Evolutionary conservation across 2,329 filamentous ascomycete species (phyloP).

Genomic region (Canariomyces notabilis): DNA sequence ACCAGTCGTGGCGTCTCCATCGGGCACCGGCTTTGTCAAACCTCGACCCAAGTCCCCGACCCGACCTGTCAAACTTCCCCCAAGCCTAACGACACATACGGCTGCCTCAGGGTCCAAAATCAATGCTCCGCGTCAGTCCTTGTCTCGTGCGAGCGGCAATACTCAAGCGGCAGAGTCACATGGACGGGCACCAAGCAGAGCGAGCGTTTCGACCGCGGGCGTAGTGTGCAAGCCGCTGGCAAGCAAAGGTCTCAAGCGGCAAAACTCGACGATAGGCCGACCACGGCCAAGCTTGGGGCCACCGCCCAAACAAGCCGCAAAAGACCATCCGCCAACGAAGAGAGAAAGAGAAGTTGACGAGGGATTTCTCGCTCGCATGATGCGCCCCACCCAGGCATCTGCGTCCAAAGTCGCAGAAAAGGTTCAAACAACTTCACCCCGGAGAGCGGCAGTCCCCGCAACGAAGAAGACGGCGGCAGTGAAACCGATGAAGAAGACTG

Average conservation of each 20-base stretch:
- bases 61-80: conserved; percentile 59
- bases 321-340: conserved; percentile 43
- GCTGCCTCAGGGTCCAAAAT: conserved; percentile 63
- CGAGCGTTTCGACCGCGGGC: conserved; percentile 33
- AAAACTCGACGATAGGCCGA: conserved; percentile 41
- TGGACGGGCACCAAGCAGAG: conserved; percentile 43
- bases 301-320: conserved; percentile 52
- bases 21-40: conserved; percentile 46
- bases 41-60: conserved; percentile 65
- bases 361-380: conserved; percentile 75
- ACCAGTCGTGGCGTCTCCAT: conserved; percentile 37
- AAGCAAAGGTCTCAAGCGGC: conserved; percentile 37
- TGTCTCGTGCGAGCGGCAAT: conserved; percentile 37
- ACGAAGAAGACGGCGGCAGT: conserved; percentile 21
- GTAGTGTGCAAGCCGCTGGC: conserved; percentile 23
- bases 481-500: conserved; percentile 14
- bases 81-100: conserved; percentile 65
- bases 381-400: conserved; percentile 67
- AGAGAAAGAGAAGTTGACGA: conserved; percentile 58
- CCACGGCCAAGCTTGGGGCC: conserved; percentile 51
- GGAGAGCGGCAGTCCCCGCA: conserved; percentile 30
- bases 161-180: conserved; percentile 31
- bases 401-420: conserved; percentile 65
- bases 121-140: conserved; percentile 35
- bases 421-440: conserved; percentile 44